Percentiles rank a stretch among this genome's conserved stretches.
Evolutionary conservation across 805 yeast genomes (phyloP).

Genomic region (Phaffomyces thermotolerans): DNA sequence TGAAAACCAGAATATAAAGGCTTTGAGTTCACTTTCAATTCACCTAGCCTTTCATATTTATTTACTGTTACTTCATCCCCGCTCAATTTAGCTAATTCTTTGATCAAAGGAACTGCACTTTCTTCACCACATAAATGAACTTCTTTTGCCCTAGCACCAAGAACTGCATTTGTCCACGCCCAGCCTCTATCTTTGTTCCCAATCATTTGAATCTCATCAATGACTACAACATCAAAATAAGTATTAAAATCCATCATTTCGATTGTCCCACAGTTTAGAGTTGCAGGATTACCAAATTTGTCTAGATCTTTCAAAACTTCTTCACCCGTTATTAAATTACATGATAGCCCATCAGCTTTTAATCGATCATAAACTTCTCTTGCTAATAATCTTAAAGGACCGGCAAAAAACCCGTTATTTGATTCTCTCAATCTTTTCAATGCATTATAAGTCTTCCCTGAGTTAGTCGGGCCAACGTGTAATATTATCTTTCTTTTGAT

Average conservation of each 20-base stretch:
- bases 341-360: slow-evolving; percentile 53
- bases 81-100: slow-evolving; percentile 51
- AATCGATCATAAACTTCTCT: slow-evolving; percentile 86
- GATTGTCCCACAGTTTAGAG: slow-evolving; percentile 78
- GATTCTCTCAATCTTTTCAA: slow-evolving; percentile 57
- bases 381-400: slow-evolving; percentile 86
- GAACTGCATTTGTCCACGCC: slow-evolving; percentile 89
- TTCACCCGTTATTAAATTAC: slow-evolving; percentile 94
- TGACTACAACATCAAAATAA: slow-evolving; percentile 76
- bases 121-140: slow-evolving; percentile 93
- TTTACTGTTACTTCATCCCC: slow-evolving; percentile 78
- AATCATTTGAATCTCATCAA: slow-evolving; percentile 97
- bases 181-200: slow-evolving; percentile 73
- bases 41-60: slow-evolving; percentile 68
- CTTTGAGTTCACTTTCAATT: slow-evolving; percentile 46
- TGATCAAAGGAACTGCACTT: slow-evolving; percentile 64
- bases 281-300: slow-evolving; percentile 63
- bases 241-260: slow-evolving; percentile 79
- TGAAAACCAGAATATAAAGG: slow-evolving; percentile 29
- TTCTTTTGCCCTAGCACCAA: slow-evolving; percentile 82
- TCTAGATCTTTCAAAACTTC: slow-evolving; percentile 73
- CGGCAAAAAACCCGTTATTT: slow-evolving; percentile 83
- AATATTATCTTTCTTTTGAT: slow-evolving; percentile 73
- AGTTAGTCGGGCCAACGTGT: slow-evolving; percentile 97
- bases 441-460: slow-evolving; percentile 90